These are phyloP conservation scores for Apiospora rasikravindrae DNA, from an alignment of 2,329 filamentous ascomycete species.

Conservation along the genomic window DNA sequence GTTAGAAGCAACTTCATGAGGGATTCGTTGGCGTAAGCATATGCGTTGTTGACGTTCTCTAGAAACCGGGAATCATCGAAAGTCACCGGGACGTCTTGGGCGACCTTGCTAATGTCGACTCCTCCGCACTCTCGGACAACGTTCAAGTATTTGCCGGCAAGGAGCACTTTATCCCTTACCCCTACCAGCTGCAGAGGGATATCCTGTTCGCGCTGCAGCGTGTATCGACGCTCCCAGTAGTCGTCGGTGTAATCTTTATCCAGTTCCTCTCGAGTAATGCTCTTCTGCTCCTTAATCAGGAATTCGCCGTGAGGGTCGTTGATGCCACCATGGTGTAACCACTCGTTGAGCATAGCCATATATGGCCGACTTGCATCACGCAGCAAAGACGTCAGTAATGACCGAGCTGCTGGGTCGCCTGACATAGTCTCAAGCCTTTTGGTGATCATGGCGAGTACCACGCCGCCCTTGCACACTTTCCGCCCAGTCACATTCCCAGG, in stretches of 20 bases:
- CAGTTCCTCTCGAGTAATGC: constrained; percentile 86
- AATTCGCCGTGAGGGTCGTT: constrained; percentile 95
- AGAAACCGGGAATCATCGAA: constrained; percentile 93
- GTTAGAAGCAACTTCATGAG: constrained; percentile 89
- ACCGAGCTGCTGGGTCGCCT: constrained; percentile 86
- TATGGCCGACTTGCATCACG: constrained; percentile 92
- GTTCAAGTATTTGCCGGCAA: constrained; percentile 97
- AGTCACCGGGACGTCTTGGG: constrained; percentile 84
- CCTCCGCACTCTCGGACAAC: constrained; percentile 97
- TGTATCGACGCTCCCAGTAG: constrained; percentile 98
- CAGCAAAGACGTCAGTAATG: constrained; percentile 79
- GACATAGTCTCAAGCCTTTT: constrained; percentile 87
- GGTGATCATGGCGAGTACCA: constrained; percentile 87
- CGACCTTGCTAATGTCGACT: constrained; percentile 88
- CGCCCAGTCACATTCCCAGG: constrained; percentile 81
- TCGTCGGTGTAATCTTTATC: constrained; percentile 98
- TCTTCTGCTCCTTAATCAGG: constrained; percentile 92
- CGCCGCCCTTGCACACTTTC: constrained; percentile 95
- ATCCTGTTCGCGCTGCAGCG: constrained; percentile 80
- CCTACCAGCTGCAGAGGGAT: constrained; percentile 90
- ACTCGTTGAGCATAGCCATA: constrained; percentile 98
- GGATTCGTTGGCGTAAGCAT: constrained; percentile 93
- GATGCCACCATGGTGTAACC: constrained; percentile 95
- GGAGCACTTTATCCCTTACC: constrained; percentile 90
- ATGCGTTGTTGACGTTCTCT: constrained; percentile 94